Evolutionary conservation across 106 monocot genomes (phyloP).

Genomic region (Dendrobium catenatum): DNA sequence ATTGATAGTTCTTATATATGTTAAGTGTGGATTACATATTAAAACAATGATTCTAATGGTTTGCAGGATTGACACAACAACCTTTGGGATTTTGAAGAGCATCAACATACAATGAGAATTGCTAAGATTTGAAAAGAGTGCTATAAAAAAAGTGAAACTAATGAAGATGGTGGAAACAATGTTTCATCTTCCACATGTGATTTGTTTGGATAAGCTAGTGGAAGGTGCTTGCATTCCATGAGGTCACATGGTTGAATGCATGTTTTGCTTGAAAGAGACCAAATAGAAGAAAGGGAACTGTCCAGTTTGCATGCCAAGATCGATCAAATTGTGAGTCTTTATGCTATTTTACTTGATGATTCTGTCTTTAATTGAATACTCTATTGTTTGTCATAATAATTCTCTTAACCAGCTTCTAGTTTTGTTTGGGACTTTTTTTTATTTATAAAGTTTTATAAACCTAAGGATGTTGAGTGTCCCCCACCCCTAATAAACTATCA

Average conservation of each 20-base stretch:
- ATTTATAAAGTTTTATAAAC: too few species aligned
- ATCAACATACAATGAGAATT: too few species aligned
- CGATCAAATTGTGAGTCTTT: conserved; percentile 62
- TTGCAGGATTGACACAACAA: too few species aligned
- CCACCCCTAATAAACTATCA: too few species aligned
- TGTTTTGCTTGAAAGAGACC: conserved; percentile 76
- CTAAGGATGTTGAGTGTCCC: too few species aligned
- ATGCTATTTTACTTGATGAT: conserved; percentile 41
- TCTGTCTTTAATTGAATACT: background rate
- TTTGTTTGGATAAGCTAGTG: conserved; percentile 74
- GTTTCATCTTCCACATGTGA: conserved; percentile 33
- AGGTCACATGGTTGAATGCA: conserved; percentile 92
- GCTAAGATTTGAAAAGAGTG: background rate
- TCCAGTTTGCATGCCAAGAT: conserved; percentile 83
- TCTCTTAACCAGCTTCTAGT: too few species aligned
- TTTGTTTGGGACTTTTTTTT: too few species aligned
- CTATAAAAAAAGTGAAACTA: conserved; percentile 5
- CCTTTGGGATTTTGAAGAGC: too few species aligned
- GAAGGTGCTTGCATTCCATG: conserved; percentile 92
- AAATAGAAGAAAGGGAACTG: conserved; percentile 69
- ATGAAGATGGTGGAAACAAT: conserved; percentile 8
- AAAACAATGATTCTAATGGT: too few species aligned
- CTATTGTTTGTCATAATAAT: background rate
- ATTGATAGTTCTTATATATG: too few species aligned
- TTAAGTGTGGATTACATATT: too few species aligned